These are phyloP conservation scores for Saccharomycodes ludwigii DNA, from an alignment of 805 yeast genomes.

Conservation along the genomic window DNA sequence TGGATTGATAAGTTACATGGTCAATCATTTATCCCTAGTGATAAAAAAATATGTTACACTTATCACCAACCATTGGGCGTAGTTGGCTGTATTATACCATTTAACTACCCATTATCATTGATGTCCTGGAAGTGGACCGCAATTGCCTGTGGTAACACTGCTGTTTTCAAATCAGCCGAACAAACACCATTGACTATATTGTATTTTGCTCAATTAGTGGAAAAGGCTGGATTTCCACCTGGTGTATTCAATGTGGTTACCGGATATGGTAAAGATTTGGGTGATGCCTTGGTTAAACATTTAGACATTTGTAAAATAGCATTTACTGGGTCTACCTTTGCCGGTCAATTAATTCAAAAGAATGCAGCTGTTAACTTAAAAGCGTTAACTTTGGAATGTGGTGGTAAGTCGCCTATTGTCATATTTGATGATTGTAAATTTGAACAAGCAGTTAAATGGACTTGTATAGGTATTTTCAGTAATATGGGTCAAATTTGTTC, in stretches of 20 bases:
- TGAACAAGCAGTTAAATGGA: conserved; percentile 57
- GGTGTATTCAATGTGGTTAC: conserved; percentile 64
- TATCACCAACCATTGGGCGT: conserved; percentile 57
- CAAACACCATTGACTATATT: conserved; percentile 62
- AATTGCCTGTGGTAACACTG: conserved; percentile 64
- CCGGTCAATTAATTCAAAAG: conserved; percentile 53
- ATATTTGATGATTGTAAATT: conserved; percentile 53
- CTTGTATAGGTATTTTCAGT: conserved; percentile 49
- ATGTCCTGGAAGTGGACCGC: conserved; percentile 76
- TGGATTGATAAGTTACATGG: conserved; percentile 78
- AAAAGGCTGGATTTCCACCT: conserved; percentile 62
- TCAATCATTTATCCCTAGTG: conserved; percentile 11
- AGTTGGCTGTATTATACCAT: conserved; percentile 58
- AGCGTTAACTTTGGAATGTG: conserved; percentile 57
- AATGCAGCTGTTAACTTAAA: conserved; percentile 50
- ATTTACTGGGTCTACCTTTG: conserved; percentile 54
- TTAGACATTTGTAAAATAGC: conserved; percentile 45
- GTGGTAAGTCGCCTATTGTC: conserved; percentile 59
- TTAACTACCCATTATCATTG: conserved; percentile 65
- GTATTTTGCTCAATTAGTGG: conserved; percentile 43
- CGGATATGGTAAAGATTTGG: conserved; percentile 61
- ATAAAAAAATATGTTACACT: conserved; percentile 49
- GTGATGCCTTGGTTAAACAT: conserved; percentile 54
- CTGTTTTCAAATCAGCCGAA: conserved; percentile 65
- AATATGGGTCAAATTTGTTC: conserved; percentile 63